phyloP scores from a whole-genome alignment of 768 basidiomycete species.

The Podaxis pistillaris region DNA sequence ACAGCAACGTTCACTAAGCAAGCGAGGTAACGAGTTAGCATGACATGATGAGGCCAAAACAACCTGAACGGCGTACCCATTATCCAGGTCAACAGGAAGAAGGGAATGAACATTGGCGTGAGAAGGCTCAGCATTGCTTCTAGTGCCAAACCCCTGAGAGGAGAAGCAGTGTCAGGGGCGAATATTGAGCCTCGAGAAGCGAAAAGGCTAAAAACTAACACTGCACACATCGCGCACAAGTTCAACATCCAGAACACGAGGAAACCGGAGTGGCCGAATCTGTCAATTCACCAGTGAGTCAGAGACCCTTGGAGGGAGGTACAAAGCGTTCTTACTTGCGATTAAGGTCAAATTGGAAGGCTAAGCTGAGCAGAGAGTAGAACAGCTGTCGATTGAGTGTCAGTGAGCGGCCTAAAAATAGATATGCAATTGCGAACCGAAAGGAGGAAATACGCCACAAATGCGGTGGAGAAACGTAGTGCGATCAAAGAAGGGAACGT shows the following conservation, averaged over 20 bases:
- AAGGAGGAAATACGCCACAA: slow-evolving; percentile 36
- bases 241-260: slow-evolving; percentile 70
- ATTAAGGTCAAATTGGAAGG: slow-evolving; percentile 56
- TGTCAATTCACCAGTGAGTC: slow-evolving; percentile 12
- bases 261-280: slow-evolving; percentile 53
- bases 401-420: background rate
- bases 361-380: slow-evolving; percentile 57
- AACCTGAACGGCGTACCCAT: slow-evolving; percentile 41
- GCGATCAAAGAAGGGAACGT: slow-evolving; percentile 29
- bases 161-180: background rate
- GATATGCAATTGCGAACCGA: slow-evolving; percentile 24
- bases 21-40: background rate
- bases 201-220: slow-evolving; percentile 32
- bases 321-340: slow-evolving; percentile 34
- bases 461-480: slow-evolving; percentile 28
- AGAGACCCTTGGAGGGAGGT: background rate
- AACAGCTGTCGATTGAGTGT: slow-evolving; percentile 37
- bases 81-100: slow-evolving; percentile 67
- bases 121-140: slow-evolving; percentile 59
- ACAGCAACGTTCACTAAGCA: slow-evolving; percentile 56
- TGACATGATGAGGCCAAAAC: background rate
- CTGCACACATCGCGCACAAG: slow-evolving; percentile 53
- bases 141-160: slow-evolving; percentile 53
- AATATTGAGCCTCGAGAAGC: background rate
- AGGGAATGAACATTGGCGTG: slow-evolving; percentile 48